phyloP scores from a whole-genome alignment of 306 rosid genomes.

The Cucumis melo region DNA sequence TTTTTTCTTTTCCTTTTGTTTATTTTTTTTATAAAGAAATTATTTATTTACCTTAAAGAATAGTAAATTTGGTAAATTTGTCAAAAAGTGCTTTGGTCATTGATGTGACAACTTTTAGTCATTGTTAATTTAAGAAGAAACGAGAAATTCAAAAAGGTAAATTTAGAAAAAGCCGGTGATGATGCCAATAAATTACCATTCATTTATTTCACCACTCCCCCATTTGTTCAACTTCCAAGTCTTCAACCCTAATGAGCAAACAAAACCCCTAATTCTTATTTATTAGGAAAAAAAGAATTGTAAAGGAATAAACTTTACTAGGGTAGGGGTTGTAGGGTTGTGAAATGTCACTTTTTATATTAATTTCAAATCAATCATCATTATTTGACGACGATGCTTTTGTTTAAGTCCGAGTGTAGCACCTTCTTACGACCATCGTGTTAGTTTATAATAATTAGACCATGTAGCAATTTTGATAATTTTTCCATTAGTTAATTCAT shows the following conservation, averaged over 20 bases:
- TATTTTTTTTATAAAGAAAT: too few relatives aligned
- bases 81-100: neutral
- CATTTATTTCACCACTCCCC: neutral
- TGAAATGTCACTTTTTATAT: neutral
- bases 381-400: neutral
- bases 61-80: neutral
- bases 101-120: neutral
- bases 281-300: neutral
- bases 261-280: neutral
- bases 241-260: neutral
- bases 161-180: neutral
- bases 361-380: neutral
- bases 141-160: neutral
- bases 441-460: neutral
- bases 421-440: too few relatives aligned
- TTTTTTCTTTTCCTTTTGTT: neutral
- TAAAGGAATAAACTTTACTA: neutral
- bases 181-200: neutral
- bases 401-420: neutral
- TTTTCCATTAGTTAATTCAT: neutral
- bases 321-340: neutral
- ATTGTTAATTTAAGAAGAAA: neutral
- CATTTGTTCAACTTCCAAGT: neutral
- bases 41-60: neutral
- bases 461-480: neutral